Percentiles rank a stretch among this genome's conserved stretches.
Conservation (phyloP, 148 eudicot genomes). For the Rhododendron williamsianum region DNA sequence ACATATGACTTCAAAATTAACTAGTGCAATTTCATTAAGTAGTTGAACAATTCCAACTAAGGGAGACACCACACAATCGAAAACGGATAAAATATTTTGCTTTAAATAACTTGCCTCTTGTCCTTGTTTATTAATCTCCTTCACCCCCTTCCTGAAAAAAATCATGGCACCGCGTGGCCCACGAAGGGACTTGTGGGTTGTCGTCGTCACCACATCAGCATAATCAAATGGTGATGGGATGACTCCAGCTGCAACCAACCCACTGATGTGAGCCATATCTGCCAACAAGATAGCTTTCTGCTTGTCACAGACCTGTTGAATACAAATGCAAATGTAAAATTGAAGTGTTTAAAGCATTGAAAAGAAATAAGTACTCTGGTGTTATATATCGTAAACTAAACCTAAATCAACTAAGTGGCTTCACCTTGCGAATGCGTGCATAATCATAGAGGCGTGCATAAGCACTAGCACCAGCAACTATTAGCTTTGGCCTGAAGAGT, state of each 20-base stretch:
- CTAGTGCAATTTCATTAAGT: background rate
- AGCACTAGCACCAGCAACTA: conserved; percentile 99
- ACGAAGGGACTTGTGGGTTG: conserved; percentile 61
- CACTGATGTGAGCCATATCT: conserved; percentile 99
- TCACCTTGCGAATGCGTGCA: conserved; percentile 87
- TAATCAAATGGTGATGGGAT: conserved; percentile 71
- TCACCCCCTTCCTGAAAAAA: conserved; percentile 56
- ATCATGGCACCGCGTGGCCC: conserved; percentile 74
- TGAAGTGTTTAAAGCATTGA: background rate
- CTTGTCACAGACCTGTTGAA: conserved; percentile 76
- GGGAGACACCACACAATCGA: background rate
- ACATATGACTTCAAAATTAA: background rate
- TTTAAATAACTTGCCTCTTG: conserved; percentile 38
- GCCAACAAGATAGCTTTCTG: conserved; percentile 88
- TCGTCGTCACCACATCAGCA: conserved; percentile 59
- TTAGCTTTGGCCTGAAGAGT: conserved; percentile 90
- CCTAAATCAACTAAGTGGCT: background rate
- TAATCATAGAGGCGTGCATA: conserved; percentile 92
- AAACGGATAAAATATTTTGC: conserved; percentile 10
- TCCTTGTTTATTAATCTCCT: conserved; percentile 50
- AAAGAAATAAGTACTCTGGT: background rate
- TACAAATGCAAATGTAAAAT: background rate
- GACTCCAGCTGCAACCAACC: conserved; percentile 93
- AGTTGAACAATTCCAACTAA: background rate
- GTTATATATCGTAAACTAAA: background rate